phyloP scores from a whole-genome alignment of 768 basidiomycete genomes.

The Dentipellis fragilis region DNA sequence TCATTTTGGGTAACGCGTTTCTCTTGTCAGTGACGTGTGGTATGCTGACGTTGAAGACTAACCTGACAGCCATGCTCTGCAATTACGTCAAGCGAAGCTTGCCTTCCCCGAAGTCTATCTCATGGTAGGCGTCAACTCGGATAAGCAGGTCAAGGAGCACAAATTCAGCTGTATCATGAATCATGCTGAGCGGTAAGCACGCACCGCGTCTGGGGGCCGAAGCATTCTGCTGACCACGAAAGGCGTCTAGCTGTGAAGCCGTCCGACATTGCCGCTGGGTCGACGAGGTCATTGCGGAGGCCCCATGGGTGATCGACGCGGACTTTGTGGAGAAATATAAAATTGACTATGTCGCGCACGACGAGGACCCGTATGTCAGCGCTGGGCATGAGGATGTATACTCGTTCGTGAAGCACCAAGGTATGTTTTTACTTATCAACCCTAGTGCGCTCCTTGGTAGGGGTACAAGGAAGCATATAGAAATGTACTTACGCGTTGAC shows the following conservation, averaged over 20 bases:
- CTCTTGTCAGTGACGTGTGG: constrained; percentile 14
- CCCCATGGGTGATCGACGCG: constrained; percentile 83
- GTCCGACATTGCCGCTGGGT: constrained; percentile 98
- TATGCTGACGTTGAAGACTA: constrained; percentile 1
- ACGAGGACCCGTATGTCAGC: constrained; percentile 79
- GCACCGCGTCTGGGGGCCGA: neutral
- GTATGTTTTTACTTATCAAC: constrained; percentile 29
- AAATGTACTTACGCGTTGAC: neutral
- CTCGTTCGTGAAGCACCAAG: constrained; percentile 65
- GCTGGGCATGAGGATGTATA: constrained; percentile 86
- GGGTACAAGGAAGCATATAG: too few relatives aligned
- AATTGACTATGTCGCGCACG: constrained; percentile 97
- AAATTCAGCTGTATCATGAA: constrained; percentile 83
- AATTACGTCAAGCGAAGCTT: constrained; percentile 92
- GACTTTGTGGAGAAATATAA: constrained; percentile 75
- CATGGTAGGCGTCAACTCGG: constrained; percentile 87
- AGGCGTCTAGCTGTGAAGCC: constrained; percentile 55
- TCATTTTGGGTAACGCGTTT: constrained; percentile 68
- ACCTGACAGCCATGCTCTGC: constrained; percentile 74
- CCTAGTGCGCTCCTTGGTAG: too few relatives aligned
- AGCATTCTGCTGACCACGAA: neutral
- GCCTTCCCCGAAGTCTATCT: constrained; percentile 87
- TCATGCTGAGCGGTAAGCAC: constrained; percentile 69
- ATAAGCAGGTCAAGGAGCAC: constrained; percentile 67
- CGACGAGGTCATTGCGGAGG: constrained; percentile 83